phyloP scores from a whole-genome alignment of 768 basidiomycete species.

The Pleurotus ostreatus region DNA sequence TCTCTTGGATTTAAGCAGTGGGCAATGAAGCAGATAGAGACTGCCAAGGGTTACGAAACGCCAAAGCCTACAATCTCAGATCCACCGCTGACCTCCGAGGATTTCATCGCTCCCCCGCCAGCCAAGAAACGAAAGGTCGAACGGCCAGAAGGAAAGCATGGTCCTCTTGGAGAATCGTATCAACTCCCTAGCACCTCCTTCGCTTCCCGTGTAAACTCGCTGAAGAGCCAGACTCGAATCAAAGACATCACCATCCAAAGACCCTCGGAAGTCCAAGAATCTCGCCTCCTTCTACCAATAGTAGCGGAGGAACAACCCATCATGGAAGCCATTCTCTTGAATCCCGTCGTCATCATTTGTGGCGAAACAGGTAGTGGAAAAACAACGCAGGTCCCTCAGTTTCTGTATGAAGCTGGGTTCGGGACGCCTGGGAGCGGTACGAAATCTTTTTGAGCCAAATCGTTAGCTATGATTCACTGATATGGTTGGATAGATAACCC shows the following conservation, averaged over 20 bases:
- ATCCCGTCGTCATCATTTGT: constrained; percentile 81
- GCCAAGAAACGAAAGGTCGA: constrained; percentile 48
- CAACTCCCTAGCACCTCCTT: constrained; percentile 65
- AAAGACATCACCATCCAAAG: constrained; percentile 58
- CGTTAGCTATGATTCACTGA: constrained; percentile 1
- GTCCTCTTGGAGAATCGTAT: constrained; percentile 76
- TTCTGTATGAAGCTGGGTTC: constrained; percentile 96
- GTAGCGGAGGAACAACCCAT: constrained; percentile 91
- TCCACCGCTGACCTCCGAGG: constrained; percentile 10
- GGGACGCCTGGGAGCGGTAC: constrained; percentile 78
- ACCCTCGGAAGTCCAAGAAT: constrained; percentile 67
- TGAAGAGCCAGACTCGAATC: constrained; percentile 18
- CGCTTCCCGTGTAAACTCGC: constrained; percentile 38
- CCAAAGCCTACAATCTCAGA: constrained; percentile 6
- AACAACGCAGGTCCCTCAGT: constrained; percentile 97
- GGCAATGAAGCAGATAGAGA: constrained; percentile 76
- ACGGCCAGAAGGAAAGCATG: constrained; percentile 48
- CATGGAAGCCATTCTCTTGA: constrained; percentile 84
- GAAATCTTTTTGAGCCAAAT: constrained; percentile 13
- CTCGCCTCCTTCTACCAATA: constrained; percentile 80
- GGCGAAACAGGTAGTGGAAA: constrained; percentile 98
- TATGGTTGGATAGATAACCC: constrained; percentile 72
- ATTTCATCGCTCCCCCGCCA: constrained; percentile 23
- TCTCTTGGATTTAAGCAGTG: constrained; percentile 77
- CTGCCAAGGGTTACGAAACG: constrained; percentile 35